Evolutionary conservation across 257 asterid genomes (phyloP).

Genomic region (Nicotiana obtusifolia): DNA sequence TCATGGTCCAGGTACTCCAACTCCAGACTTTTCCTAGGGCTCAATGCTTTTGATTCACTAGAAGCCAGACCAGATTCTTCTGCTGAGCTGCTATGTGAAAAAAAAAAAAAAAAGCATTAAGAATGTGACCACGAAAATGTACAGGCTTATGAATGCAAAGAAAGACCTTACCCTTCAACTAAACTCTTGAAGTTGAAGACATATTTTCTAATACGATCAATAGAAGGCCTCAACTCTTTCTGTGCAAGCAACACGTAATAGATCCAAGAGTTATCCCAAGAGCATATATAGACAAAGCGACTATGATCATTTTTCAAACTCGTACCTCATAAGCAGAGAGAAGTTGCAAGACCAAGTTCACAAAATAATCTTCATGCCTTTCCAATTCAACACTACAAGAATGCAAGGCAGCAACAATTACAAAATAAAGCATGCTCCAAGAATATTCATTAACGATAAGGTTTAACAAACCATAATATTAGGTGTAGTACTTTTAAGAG

Average conservation of each 20-base stretch:
- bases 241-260: conserved; percentile 27
- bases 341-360: conserved; percentile 56
- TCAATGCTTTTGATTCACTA: conserved; percentile 37
- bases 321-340: conserved; percentile 85
- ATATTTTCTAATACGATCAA: conserved; percentile 73
- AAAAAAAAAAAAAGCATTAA: background rate
- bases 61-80: conserved; percentile 23
- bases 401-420: conserved; percentile 11
- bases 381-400: conserved; percentile 69
- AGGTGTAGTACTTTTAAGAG: background rate
- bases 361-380: conserved; percentile 79
- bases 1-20: conserved; percentile 84
- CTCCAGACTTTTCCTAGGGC: conserved; percentile 75
- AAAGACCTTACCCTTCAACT: conserved; percentile 49
- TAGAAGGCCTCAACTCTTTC: conserved; percentile 71
- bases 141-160: conserved; percentile 5
- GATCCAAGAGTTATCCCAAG: background rate
- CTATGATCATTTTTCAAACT: background rate
- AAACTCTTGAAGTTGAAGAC: conserved; percentile 80
- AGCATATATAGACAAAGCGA: background rate
- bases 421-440: background rate
- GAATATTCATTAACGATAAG: background rate
- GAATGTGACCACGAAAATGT: background rate
- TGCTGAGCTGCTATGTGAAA: conserved; percentile 34
- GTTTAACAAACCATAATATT: conserved; percentile 10